Evolutionary conservation across 345 rosid species (phyloP), one percentile per base, ranked within the genome.

Genomic region (Eucalyptus cloeziana): DNA sequence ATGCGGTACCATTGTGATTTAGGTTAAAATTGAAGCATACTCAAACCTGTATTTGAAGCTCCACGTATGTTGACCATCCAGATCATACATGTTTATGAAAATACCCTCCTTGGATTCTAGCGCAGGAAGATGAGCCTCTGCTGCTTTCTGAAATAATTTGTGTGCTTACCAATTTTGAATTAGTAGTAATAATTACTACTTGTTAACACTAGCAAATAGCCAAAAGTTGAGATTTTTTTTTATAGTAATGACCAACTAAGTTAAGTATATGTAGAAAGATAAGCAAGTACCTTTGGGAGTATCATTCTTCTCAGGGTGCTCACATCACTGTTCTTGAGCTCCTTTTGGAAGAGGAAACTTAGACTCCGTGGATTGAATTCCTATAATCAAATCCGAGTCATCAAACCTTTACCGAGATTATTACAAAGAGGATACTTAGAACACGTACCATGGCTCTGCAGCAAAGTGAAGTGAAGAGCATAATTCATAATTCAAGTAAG

Each of bases 281-380:
- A 50, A 40, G 50, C 33, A 27, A 81, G 71, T 88, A 98, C 99
- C 99, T 98, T 98, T 13, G 99, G 99, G 86, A 98, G 99, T 86
- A 98, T 89, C 97, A 97, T 97, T 90, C 99, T 95, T 89, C 98
- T 92, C 52, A 98, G 94, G 87, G 99, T 93, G 94, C 97, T 94
- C 54, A 98, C 99, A 86, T 98, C 99, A 89, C 99, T 97, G 93
- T 96, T 97, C 96, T 95, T 97, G 87, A 98, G 95, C 86, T 96
- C 97, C 94, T 98, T 97, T 86, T 96, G 97, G 93, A 98, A 98
- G 19, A 97, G 97, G 91, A 97, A 98, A 88, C 93, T 94, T 89
- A 97, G 86, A 89, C 93, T 94, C 92, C 90, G 89, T n/a, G 94
- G 93, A 92, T 98, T 97, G 62, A 95, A 93, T 69, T 90, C 98